phyloP scores from a whole-genome alignment of 768 basidiomycete genomes.

The Russula dissimulans region DNA sequence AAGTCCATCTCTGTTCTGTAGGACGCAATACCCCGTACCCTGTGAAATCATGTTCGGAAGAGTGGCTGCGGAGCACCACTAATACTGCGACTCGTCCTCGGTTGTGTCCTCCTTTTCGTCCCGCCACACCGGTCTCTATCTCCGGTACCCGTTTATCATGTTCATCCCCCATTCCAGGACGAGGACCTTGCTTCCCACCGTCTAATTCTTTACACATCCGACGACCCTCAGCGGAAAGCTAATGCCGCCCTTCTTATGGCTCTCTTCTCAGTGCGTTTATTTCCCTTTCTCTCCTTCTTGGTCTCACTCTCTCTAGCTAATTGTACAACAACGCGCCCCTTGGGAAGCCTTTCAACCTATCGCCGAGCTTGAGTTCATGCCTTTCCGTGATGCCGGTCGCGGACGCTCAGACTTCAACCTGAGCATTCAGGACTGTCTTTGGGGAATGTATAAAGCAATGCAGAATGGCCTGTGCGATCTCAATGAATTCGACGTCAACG shows the following conservation, averaged over 20 bases:
- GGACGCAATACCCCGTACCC: not conserved
- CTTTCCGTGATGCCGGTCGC: conserved; percentile 91
- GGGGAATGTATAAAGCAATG: conserved; percentile 84
- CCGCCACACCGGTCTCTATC: conserved; percentile 2
- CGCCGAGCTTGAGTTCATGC: conserved; percentile 86
- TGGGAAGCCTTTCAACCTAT: conserved; percentile 96
- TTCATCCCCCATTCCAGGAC: conserved; percentile 41
- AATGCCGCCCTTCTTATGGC: conserved; percentile 94
- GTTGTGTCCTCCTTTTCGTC: not conserved
- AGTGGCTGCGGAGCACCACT: not conserved
- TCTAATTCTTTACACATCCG: conserved; percentile 81
- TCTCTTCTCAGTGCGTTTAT: conserved; percentile 70
- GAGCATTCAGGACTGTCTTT: conserved; percentile 84
- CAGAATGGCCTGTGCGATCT: conserved; percentile 90
- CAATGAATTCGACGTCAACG: conserved; percentile 86
- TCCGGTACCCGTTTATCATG: not conserved
- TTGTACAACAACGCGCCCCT: conserved; percentile 80
- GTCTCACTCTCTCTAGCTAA: conserved; percentile 49
- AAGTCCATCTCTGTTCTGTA: not conserved
- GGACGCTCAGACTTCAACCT: conserved; percentile 90
- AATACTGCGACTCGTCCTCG: not conserved
- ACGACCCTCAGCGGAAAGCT: conserved; percentile 79
- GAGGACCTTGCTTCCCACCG: conserved; percentile 61
- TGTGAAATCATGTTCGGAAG: not conserved
- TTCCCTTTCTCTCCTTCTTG: not conserved